Base-by-base conservation (phyloP, 805 yeast genomes). In the Metschnikowia picachoensis region DNA sequence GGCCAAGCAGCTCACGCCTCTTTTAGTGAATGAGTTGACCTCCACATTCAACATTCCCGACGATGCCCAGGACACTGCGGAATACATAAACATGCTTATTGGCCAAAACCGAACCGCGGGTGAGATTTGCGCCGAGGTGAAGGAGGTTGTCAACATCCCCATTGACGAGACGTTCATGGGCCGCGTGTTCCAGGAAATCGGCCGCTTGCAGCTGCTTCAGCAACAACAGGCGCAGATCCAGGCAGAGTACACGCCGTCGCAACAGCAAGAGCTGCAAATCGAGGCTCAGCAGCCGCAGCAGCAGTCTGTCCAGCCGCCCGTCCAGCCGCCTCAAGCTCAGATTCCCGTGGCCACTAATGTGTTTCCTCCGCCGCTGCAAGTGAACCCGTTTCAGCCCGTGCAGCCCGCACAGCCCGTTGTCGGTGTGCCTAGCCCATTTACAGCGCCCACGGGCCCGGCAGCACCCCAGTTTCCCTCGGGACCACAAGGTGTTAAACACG, bases 31-130 rank as follows among this genome's bases (percentile, higher is more conserved):
- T 32, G 76, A 72, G 53, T 58, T 72, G 42, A 60, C 60, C 32
- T 65, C 59, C 44, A 61, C 67, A 37, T 70, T 53, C 55, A 62
- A 60, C 49, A 61, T 65, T 28, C 60, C 61, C 6, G 75, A 70
- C 38, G 76, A 72, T 48, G 74, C 76, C 16, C 65, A 57, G 36
- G 58, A 56, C 39, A 51, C 56, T 35, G 87, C 94, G 12, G 94
- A 86, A 62, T 86, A 78, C 58, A 80, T 86, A 46, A 75, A 82
- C n/a, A 76, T 85, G 37, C 69, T 86, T 62, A 83, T 86, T 50
- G 82, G 83, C 12, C 84, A 83, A 53, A 82, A 83, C 55, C 80
- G 83, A 57, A 67, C 80, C 6, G 77, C 83, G 11, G 73, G 70
- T 14, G 85, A 82, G 43, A 82, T 85, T 31, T 74, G 77, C 15